phyloP scores from a whole-genome alignment of 2,329 filamentous ascomycete genomes.

The Tolypocladium nubicola region DNA sequence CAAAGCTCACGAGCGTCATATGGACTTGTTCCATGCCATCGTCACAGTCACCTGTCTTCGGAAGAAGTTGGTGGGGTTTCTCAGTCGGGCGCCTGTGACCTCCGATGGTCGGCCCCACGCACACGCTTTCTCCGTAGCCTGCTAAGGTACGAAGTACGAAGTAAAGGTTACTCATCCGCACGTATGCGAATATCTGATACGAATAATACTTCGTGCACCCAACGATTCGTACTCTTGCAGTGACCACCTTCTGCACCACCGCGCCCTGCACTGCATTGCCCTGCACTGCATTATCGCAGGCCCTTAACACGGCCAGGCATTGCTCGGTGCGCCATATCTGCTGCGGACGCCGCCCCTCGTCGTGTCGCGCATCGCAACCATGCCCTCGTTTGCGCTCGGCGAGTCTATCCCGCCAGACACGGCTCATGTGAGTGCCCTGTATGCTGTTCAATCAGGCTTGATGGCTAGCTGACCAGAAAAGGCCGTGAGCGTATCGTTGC shows the following conservation, averaged over 20 bases:
- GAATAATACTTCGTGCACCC: background rate
- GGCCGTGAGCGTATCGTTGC: constrained; percentile 93
- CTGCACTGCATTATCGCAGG: background rate
- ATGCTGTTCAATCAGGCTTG: background rate
- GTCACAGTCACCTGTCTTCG: background rate
- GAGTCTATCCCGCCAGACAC: constrained; percentile 70
- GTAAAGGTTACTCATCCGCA: too few relatives aligned
- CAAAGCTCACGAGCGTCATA: background rate
- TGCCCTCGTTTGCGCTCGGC: constrained; percentile 46
- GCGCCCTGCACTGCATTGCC: background rate
- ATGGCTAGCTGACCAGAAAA: constrained; percentile 22
- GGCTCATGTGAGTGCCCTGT: constrained; percentile 52
- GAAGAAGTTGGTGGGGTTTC: background rate
- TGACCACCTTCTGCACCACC: background rate
- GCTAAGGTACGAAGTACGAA: too few relatives aligned
- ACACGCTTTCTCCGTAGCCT: background rate
- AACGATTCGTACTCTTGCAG: background rate
- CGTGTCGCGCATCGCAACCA: constrained; percentile 13
- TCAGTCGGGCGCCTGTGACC: background rate
- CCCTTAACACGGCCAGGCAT: background rate
- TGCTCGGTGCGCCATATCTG: background rate
- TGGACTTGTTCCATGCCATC: background rate
- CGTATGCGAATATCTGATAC: too few relatives aligned
- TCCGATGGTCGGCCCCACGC: background rate
- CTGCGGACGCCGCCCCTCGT: background rate